A percentile compares a stretch with the other conserved stretches of the same genome.
Evolutionary conservation across 305 asterid genomes (phyloP).

Genomic region (Fraxinus platypoda): DNA sequence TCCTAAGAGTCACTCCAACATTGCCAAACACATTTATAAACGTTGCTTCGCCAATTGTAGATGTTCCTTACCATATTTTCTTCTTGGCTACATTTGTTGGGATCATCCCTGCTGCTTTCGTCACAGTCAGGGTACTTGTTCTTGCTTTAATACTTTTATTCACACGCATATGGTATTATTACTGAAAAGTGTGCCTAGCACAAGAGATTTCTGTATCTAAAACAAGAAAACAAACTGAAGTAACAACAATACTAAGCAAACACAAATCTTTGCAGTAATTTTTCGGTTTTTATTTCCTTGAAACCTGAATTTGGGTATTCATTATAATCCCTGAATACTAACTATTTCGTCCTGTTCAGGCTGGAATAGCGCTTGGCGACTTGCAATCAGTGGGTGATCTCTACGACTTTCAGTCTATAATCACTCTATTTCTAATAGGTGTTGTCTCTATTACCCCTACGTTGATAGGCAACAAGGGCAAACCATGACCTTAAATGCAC

Average conservation of each 20-base stretch:
- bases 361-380: constrained; percentile 89
- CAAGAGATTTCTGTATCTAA: not conserved
- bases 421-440: constrained; percentile 79
- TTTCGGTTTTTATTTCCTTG: not conserved
- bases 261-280: not conserved
- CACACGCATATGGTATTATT: not conserved
- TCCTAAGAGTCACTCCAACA: constrained; percentile 93
- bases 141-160: not conserved
- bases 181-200: not conserved
- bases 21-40: constrained; percentile 90
- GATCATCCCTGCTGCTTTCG: constrained; percentile 85
- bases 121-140: constrained; percentile 78
- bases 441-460: constrained; percentile 68
- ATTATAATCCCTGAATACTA: not conserved
- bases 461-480: constrained; percentile 52
- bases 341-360: constrained; percentile 42
- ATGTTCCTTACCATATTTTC: constrained; percentile 84
- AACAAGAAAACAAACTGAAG: not conserved
- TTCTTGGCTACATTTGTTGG: constrained; percentile 83
- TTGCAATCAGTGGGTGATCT: constrained; percentile 85
- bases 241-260: not conserved
- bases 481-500: constrained; percentile 11
- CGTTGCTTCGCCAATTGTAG: constrained; percentile 96
- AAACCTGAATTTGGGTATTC: not conserved
- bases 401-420: constrained; percentile 78